These are phyloP conservation scores for Styphnolobium japonicum DNA, from an alignment of 306 rosid genomes.

Conservation along the genomic window DNA sequence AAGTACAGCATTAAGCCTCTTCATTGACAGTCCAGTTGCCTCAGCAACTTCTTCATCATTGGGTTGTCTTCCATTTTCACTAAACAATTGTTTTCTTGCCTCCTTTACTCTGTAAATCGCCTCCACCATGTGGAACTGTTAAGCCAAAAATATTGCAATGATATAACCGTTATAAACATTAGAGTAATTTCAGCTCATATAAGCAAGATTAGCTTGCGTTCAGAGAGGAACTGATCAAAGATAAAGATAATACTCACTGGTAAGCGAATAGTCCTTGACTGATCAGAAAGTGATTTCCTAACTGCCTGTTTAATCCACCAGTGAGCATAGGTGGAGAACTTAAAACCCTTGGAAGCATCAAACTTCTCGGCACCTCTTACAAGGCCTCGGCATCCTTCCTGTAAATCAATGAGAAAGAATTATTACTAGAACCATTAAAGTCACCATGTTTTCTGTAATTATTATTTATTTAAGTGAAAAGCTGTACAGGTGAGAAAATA, in stretches of 20 bases:
- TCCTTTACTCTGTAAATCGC: slow-evolving; percentile 87
- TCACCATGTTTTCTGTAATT: neutral
- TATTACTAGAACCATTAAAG: slow-evolving; percentile 11
- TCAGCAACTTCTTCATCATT: slow-evolving; percentile 76
- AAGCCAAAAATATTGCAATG: slow-evolving; percentile 26
- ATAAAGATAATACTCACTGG: slow-evolving; percentile 59
- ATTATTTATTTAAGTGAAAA: slow-evolving; percentile 3
- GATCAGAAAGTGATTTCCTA: slow-evolving; percentile 84
- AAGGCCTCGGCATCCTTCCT: slow-evolving; percentile 99
- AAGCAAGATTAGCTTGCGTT: slow-evolving; percentile 8
- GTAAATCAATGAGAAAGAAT: slow-evolving; percentile 22
- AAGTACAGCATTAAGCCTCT: slow-evolving; percentile 78
- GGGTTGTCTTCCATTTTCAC: slow-evolving; percentile 81
- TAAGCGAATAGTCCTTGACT: slow-evolving; percentile 87
- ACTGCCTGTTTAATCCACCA: slow-evolving; percentile 99
- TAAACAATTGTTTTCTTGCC: slow-evolving; percentile 75
- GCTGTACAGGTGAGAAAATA: slow-evolving; percentile 27
- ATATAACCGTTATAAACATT: slow-evolving; percentile 12
- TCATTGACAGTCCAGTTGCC: slow-evolving; percentile 90
- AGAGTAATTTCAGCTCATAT: neutral
- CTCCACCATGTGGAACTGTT: slow-evolving; percentile 95
- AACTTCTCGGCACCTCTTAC: slow-evolving; percentile 89
- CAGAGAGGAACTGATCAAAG: neutral
- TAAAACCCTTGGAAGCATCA: slow-evolving; percentile 95
- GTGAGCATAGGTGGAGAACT: slow-evolving; percentile 98